Base-by-base conservation (phyloP, 2,329 filamentous ascomycete species). In the Aspergillus sp. region DNA sequence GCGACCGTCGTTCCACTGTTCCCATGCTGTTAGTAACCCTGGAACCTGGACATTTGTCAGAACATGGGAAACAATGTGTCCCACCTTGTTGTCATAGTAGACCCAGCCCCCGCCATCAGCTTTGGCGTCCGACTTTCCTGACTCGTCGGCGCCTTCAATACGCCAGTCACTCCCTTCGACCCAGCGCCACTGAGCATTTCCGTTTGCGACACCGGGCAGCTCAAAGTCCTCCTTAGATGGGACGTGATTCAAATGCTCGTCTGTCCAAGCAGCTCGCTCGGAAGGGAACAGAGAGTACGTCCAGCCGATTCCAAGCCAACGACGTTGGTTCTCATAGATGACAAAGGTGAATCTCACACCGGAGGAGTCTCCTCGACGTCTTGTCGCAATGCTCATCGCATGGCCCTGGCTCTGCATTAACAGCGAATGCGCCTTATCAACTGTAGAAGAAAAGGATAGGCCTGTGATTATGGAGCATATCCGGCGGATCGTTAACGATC, bases 271-370 rank as follows among this genome's bases (percentile, higher is more conserved):
- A 1, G 89, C 85, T 45, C 95, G 85, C 74, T 99, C 95, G 70
- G 97, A 96, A 0, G 92, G 88, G 66, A 99, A 92, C 63, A 99
- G 81, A 41, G 89, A 96, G 2, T 89, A 89, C 0, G 95, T 98
- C 93, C 95, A 99, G 0, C 95, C 95, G 12, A 99, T 84, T 1
- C 93, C 94, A 4, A 99, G 80, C 95, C 95, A 99, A 55, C 95
- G 87, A 45, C 95, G 86, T 76, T 99, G 95, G 69, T 99, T 99
- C 75, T 99, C 95, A 71, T 93, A 98, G 2, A 99, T 84, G 51
- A 95, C 93, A 65, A 99, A 99, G 0, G 95, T 99, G 71, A 99
- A 99, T 48, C 92, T 91, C 13, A 99, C 91, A 1, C 93, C 92
- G 0, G 92, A 86, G 4, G 90, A 89, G 64, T 76, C 69, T 63